Evolutionary conservation across 495 filamentous ascomycete genomes (phyloP).

Genomic region (Podospora sp.): DNA sequence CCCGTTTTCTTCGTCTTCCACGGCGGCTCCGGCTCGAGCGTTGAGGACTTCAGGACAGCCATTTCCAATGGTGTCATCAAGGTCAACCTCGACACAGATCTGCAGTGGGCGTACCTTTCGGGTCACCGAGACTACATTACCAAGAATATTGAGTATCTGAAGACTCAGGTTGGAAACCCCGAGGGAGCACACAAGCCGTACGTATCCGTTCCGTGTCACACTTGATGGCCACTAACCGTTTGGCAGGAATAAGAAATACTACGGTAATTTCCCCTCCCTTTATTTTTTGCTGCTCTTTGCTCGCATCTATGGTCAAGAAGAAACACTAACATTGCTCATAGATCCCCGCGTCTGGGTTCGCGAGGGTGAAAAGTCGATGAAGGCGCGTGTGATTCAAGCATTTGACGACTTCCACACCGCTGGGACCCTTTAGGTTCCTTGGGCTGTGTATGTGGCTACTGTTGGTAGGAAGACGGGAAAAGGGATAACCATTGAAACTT

Average conservation of each 20-base stretch:
- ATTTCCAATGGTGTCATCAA: slow-evolving; percentile 86
- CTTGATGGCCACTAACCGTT: too few relatives aligned
- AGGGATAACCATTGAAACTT: background rate
- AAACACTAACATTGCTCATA: background rate
- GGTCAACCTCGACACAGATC: slow-evolving; percentile 88
- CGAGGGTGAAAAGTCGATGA: slow-evolving; percentile 98
- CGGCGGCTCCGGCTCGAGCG: slow-evolving; percentile 88
- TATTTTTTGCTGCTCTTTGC: too few relatives aligned
- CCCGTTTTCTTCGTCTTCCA: slow-evolving; percentile 99
- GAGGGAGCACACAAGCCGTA: slow-evolving; percentile 88
- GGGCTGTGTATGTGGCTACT: background rate
- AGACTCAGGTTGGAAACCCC: slow-evolving; percentile 81
- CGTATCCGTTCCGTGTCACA: too few relatives aligned
- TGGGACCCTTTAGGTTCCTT: slow-evolving; percentile 66
- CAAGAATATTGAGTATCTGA: slow-evolving; percentile 93
- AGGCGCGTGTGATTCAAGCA: slow-evolving; percentile 72
- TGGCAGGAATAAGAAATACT: slow-evolving; percentile 48
- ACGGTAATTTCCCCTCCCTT: background rate
- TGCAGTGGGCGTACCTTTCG: slow-evolving; percentile 84
- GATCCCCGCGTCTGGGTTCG: slow-evolving; percentile 69
- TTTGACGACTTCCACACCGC: slow-evolving; percentile 92
- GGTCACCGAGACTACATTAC: slow-evolving; percentile 90
- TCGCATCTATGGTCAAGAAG: too few relatives aligned
- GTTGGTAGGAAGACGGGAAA: background rate
- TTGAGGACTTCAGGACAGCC: slow-evolving; percentile 83